Conservation (phyloP, 1,139 yeast species). For the Ogataea hybrid region DNA sequence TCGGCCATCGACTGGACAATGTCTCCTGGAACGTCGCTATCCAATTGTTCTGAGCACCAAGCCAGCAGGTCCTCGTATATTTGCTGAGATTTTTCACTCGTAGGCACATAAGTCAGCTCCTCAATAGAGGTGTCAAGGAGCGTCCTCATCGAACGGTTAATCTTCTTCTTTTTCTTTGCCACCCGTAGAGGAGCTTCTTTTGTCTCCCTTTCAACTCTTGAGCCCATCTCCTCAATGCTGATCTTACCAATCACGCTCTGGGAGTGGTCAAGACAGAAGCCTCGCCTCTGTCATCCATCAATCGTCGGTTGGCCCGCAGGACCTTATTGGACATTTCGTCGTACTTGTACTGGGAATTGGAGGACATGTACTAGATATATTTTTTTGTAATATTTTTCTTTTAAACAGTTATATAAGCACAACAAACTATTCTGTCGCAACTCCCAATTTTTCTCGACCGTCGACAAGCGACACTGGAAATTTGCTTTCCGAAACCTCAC, state of each 20-base stretch:
- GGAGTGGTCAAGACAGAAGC: constrained; percentile 54
- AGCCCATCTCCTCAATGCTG: constrained; percentile 68
- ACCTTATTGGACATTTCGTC: constrained; percentile 80
- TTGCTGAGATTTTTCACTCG: constrained; percentile 42
- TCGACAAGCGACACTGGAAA: constrained; percentile 13
- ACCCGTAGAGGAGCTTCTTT: constrained; percentile 2
- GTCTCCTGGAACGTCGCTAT: constrained; percentile 57
- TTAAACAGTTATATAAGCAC: constrained; percentile 1
- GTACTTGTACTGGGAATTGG: constrained; percentile 41
- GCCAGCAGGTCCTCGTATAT: constrained; percentile 45
- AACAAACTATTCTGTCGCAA: not conserved
- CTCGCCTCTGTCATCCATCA: constrained; percentile 40
- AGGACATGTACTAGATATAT: not conserved
- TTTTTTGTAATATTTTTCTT: constrained; percentile 1
- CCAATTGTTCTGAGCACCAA: constrained; percentile 49
- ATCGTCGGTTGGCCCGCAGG: constrained; percentile 53
- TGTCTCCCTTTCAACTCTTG: constrained; percentile 23
- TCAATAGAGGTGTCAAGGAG: constrained; percentile 37
- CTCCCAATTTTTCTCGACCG: not conserved
- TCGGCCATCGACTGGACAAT: constrained; percentile 62
- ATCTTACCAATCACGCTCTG: constrained; percentile 69
- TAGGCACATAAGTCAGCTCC: constrained; percentile 49
- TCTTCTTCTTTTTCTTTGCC: constrained; percentile 16
- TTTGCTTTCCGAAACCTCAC: constrained; percentile 19
- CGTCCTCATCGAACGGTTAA: constrained; percentile 13